Evolutionary conservation across 2,329 filamentous ascomycete genomes (phyloP).

Genomic region (Parafenestella ontariensis): DNA sequence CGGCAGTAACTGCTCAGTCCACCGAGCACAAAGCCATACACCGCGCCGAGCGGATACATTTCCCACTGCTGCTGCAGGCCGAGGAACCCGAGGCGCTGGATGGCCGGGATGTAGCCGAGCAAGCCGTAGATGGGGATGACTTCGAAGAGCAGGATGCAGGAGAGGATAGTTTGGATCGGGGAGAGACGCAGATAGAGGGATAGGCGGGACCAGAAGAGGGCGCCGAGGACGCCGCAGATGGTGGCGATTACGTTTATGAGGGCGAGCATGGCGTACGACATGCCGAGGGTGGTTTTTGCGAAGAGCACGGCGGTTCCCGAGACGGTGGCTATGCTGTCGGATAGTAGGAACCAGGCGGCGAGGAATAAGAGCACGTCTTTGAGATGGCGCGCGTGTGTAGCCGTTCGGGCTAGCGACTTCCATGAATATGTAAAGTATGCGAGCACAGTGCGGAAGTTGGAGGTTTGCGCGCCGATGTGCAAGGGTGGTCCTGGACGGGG

Average conservation of each 20-base stretch:
- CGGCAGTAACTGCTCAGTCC: slow-evolving; percentile 91
- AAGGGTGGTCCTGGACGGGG: slow-evolving; percentile 84
- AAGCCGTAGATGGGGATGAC: slow-evolving; percentile 92
- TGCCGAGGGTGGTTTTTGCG: slow-evolving; percentile 89
- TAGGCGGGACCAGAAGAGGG: slow-evolving; percentile 86
- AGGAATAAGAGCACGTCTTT: slow-evolving; percentile 81
- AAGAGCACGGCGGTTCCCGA: slow-evolving; percentile 94
- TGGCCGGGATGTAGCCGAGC: slow-evolving; percentile 82
- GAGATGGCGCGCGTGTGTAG: slow-evolving; percentile 74
- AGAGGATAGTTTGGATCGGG: slow-evolving; percentile 87
- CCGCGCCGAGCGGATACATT: slow-evolving; percentile 89
- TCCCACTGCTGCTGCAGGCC: slow-evolving; percentile 96
- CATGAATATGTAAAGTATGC: slow-evolving; percentile 84
- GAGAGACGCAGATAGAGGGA: slow-evolving; percentile 72
- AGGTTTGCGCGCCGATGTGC: slow-evolving; percentile 34
- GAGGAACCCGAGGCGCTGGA: slow-evolving; percentile 75
- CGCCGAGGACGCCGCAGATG: slow-evolving; percentile 80
- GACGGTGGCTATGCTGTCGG: slow-evolving; percentile 92
- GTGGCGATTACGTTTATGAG: slow-evolving; percentile 95
- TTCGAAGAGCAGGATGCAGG: slow-evolving; percentile 91
- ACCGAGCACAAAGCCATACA: slow-evolving; percentile 95
- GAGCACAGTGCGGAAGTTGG: slow-evolving; percentile 61
- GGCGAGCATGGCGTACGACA: slow-evolving; percentile 86
- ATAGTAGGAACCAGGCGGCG: slow-evolving; percentile 90
- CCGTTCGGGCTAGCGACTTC: slow-evolving; percentile 82